Base-by-base conservation (phyloP, 2,329 filamentous ascomycete species). In the Epichloe hybrida region DNA sequence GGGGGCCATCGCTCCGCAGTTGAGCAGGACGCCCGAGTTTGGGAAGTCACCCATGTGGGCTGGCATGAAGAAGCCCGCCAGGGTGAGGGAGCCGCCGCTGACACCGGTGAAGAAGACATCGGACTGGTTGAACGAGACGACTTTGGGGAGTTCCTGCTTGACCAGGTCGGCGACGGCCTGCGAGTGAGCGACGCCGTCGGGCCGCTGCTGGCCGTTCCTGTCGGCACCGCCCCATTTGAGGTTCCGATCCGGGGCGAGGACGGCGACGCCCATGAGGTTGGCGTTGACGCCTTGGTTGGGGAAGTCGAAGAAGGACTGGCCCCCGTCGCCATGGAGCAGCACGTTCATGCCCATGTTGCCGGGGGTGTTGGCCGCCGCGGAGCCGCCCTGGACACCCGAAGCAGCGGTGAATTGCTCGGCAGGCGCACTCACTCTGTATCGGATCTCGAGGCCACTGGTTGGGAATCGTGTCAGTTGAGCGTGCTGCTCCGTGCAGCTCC, bases 41-140 rank as follows among this genome's bases (percentile, higher is more conserved):
- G 67, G 64, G 50, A 69, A 78, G 51, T 73, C 71, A 49, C 70
- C 65, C 68, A 77, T 74, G 56, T 76, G 76, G 0, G 71, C 71
- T 4, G 77, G 77, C 53, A 81, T 69, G 62, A 80, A 77, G 66
- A 79, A 80, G 8, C 76, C 76, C 1, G 67, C 69, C 36, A 81
- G 70, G 35, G 77, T 63, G 20, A 81, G 67, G 3, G 69, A 66
- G 17, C 77, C 77, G 23, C 77, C 77, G 4, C 70, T 74, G 0
- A 80, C 77, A 15, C 77, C 77, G 0, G 75, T 80, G 64, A 80
- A 80, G 58, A 73, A 76, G 46, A 80, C 72, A 41, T 74, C 69
- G 38, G 64, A 66, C 23, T 62, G 56, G 61, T 81, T 70, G 53
- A 80, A 79, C 3, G 76, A 71, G 6, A 80, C 69, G 43, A 76